phyloP scores from a whole-genome alignment of 2,329 filamentous ascomycete genomes.

The Pyricularia grisea region DNA sequence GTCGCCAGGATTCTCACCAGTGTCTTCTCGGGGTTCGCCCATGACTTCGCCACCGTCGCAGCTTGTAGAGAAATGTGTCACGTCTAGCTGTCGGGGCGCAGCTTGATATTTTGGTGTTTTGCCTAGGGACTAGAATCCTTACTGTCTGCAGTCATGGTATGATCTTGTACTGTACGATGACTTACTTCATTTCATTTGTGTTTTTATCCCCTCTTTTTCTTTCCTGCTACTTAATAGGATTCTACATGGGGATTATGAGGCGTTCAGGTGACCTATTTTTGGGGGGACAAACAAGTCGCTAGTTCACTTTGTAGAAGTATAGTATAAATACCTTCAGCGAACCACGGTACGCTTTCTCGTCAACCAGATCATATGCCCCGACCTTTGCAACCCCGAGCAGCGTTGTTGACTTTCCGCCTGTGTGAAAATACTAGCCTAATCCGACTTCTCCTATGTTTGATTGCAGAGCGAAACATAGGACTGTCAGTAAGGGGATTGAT shows the following conservation, averaged over 20 bases:
- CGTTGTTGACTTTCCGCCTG: neutral
- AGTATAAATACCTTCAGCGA: neutral
- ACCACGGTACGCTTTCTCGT: neutral
- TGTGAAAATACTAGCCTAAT: neutral
- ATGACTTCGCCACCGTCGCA: neutral
- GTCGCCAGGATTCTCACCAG: neutral
- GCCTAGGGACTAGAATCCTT: neutral
- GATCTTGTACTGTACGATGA: neutral
- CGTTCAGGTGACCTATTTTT: neutral
- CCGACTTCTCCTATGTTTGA: too few relatives aligned
- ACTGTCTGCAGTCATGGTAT: neutral
- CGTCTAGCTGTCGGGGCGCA: neutral
- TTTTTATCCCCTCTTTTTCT: neutral
- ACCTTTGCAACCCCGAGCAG: neutral
- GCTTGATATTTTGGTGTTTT: neutral
- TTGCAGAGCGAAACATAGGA: neutral
- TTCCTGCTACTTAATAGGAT: neutral
- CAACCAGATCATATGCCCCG: neutral
- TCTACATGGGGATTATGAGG: neutral
- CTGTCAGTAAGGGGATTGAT: neutral
- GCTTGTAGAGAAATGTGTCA: neutral
- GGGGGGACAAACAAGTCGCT: neutral
- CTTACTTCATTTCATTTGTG: neutral
- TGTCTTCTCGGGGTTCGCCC: neutral
- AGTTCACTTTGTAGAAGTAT: neutral